A percentile compares a stretch with the other conserved stretches of the same genome.
Conservation (phyloP, 371 early-diverging fungal genomes). For the Phascolomyces articulosus region DNA sequence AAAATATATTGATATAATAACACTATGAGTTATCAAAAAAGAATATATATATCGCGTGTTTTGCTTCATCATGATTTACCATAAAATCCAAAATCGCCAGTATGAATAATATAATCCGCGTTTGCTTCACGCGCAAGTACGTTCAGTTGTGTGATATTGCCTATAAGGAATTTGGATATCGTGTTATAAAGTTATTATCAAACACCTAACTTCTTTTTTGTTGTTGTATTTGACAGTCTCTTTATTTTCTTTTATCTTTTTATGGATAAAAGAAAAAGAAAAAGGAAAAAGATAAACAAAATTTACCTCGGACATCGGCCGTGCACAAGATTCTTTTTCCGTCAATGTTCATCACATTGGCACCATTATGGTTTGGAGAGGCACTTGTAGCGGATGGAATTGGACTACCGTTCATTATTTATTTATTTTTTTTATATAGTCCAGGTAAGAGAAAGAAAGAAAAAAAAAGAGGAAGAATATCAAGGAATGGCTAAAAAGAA, state of each 20-base stretch:
- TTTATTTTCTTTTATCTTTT: not conserved
- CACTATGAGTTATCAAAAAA: too few relatives aligned
- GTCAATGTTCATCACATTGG: conserved; percentile 17
- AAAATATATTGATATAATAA: not conserved
- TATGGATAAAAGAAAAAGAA: not conserved
- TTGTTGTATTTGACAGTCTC: too few relatives aligned
- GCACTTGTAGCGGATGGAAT: conserved; percentile 26
- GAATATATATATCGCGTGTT: not conserved
- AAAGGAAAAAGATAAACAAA: not conserved
- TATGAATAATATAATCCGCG: conserved; percentile 65
- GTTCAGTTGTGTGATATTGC: conserved; percentile 67
- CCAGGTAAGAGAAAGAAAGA: not conserved
- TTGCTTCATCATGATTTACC: conserved; percentile 30
- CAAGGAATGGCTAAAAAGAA: not conserved
- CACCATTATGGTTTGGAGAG: conserved; percentile 22
- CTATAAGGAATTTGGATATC: conserved; percentile 30
- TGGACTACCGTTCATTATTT: conserved; percentile 28
- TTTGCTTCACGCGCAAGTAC: conserved; percentile 60
- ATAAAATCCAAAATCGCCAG: conserved; percentile 75
- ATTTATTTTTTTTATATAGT: not conserved
- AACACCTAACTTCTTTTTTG: too few relatives aligned
- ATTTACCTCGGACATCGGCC: conserved; percentile 29
- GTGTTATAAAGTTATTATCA: too few relatives aligned
- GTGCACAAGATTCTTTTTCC: conserved; percentile 31
- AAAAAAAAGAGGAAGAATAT: not conserved